Evolutionary conservation across 2,329 filamentous ascomycete genomes (phyloP).

Genomic region (Penicillium nordicum): DNA sequence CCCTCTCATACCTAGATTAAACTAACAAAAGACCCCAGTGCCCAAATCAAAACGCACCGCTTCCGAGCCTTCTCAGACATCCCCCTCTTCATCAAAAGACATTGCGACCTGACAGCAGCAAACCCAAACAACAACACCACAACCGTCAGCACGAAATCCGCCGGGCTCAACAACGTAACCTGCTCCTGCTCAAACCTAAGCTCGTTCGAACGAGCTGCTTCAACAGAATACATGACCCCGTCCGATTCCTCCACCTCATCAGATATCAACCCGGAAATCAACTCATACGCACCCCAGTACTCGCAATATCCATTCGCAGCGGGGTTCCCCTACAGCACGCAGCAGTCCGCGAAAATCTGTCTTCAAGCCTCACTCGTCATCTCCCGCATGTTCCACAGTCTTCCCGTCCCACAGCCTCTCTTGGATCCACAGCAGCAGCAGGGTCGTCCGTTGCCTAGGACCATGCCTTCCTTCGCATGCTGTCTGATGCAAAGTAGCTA

Average conservation of each 20-base stretch:
- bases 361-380: conserved; percentile 41
- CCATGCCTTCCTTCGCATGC: conserved; percentile 48
- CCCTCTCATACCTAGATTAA: not conserved
- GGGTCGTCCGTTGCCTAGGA: conserved; percentile 32
- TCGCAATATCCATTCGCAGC: conserved; percentile 30
- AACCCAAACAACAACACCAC: conserved; percentile 16
- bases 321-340: conserved; percentile 42
- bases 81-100: conserved; percentile 45
- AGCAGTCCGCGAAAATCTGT: conserved; percentile 43
- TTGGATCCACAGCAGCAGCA: conserved; percentile 18
- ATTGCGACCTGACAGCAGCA: conserved; percentile 43
- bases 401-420: conserved; percentile 38
- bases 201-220: conserved; percentile 28
- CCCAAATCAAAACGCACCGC: conserved; percentile 47
- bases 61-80: conserved; percentile 47
- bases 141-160: conserved; percentile 14
- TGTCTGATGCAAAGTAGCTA: conserved; percentile 49
- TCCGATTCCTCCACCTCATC: conserved; percentile 33
- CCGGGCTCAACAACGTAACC: conserved; percentile 27
- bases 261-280: conserved; percentile 30
- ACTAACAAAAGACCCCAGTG: conserved; percentile 28
- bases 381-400: conserved; percentile 40
- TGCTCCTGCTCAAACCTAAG: conserved; percentile 35
- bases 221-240: conserved; percentile 33
- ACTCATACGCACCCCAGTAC: conserved; percentile 27